phyloP scores from a whole-genome alignment of 768 basidiomycete species.

The Lactarius psammicola region DNA sequence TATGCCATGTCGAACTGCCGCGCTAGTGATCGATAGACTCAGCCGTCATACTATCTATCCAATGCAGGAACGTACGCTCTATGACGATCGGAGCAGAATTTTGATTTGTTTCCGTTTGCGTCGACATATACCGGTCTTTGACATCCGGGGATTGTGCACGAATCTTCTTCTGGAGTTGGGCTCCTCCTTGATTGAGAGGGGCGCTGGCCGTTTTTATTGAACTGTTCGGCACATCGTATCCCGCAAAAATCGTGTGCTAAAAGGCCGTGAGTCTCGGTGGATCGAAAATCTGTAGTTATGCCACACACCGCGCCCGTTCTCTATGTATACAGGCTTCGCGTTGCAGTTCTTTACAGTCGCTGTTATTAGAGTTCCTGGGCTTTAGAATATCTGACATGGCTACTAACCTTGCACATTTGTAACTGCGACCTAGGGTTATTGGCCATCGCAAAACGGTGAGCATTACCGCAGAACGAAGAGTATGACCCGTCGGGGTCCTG shows the following conservation, averaged over 20 bases:
- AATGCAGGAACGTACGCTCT: conserved; percentile 19
- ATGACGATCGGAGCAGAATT: conserved; percentile 28
- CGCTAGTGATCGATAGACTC: conserved; percentile 7
- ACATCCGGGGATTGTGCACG: conserved; percentile 26
- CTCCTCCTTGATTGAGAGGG: neutral
- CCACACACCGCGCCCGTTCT: conserved; percentile 27
- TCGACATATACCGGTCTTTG: conserved; percentile 19
- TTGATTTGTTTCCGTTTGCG: conserved; percentile 16
- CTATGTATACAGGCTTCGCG: conserved; percentile 27
- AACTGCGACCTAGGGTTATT: neutral
- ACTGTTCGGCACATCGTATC: conserved; percentile 26
- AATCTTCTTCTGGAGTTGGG: neutral
- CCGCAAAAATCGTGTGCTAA: conserved; percentile 30
- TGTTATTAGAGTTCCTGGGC: neutral
- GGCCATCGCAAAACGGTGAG: conserved; percentile 28
- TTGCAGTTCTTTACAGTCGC: conserved; percentile 23
- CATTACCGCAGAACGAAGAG: conserved; percentile 29
- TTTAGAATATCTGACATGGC: neutral
- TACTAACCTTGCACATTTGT: conserved; percentile 29
- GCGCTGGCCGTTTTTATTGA: neutral
- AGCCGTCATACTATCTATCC: conserved; percentile 1
- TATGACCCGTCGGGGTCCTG: conserved; percentile 31
- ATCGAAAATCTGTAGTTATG: too few species aligned
- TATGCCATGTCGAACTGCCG: conserved; percentile 18
- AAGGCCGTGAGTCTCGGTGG: neutral